Percentiles rank a stretch among this genome's conserved stretches.
Conservation (phyloP, 2,329 filamentous ascomycete genomes). For the Kalmusia sp. region DNA sequence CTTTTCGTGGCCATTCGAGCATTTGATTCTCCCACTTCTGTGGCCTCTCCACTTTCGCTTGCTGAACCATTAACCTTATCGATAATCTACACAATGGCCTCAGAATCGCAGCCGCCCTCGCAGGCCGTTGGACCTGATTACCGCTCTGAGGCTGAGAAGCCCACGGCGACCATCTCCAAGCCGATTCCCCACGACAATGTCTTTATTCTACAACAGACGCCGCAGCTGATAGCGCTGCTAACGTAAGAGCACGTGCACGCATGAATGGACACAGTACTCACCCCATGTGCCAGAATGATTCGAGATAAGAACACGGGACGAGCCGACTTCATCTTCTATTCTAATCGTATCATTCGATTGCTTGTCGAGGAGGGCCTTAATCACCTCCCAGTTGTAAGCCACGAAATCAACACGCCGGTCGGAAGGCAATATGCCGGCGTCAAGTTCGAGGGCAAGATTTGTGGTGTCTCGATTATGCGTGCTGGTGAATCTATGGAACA, state of each 20-base stretch:
- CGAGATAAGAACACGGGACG: conserved; percentile 87
- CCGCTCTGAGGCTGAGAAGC: conserved; percentile 76
- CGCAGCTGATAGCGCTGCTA: conserved; percentile 94
- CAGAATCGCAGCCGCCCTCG: conserved; percentile 47
- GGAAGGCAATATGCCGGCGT: conserved; percentile 88
- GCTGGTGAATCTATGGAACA: conserved; percentile 99
- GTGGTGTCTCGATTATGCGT: conserved; percentile 97
- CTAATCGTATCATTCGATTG: conserved; percentile 95
- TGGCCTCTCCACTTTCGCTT: conserved; percentile 1
- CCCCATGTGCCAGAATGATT: conserved; percentile 74
- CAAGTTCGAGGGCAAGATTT: conserved; percentile 97
- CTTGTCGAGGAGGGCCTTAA: conserved; percentile 97
- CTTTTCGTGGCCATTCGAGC: background rate
- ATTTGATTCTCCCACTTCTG: background rate
- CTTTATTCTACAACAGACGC: conserved; percentile 87
- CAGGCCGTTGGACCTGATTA: conserved; percentile 83
- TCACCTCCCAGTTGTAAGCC: conserved; percentile 89
- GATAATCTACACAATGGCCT: conserved; percentile 28
- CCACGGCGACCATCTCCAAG: conserved; percentile 86
- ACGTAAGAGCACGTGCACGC: conserved; percentile 71
- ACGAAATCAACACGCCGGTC: conserved; percentile 89
- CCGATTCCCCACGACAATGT: conserved; percentile 84
- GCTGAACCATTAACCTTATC: conserved; percentile 1
- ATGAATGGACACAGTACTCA: conserved; percentile 12
- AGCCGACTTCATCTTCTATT: conserved; percentile 99